Evolutionary conservation across 2,329 filamentous ascomycete genomes (phyloP).

Genomic region (Pyrenophora teres): DNA sequence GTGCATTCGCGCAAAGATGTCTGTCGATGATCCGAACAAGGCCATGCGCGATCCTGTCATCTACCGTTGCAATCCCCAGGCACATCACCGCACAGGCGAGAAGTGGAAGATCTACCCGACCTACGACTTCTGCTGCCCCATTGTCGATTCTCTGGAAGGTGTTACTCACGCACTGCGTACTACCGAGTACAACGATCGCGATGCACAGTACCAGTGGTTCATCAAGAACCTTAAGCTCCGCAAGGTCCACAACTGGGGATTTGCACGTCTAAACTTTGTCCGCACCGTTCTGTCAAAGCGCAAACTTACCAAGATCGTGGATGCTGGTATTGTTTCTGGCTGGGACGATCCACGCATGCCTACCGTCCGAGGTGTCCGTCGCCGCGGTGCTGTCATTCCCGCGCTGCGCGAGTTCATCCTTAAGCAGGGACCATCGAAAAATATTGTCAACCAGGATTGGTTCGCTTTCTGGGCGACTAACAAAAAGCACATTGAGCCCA

Average conservation of each 20-base stretch:
- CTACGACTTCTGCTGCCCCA: slow-evolving; percentile 84
- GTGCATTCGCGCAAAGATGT: slow-evolving; percentile 95
- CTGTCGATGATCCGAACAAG: slow-evolving; percentile 89
- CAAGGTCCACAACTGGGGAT: slow-evolving; percentile 83
- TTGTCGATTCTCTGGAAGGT: slow-evolving; percentile 79
- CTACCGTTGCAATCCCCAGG: slow-evolving; percentile 82
- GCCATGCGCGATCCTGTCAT: slow-evolving; percentile 96
- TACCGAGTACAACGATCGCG: slow-evolving; percentile 86
- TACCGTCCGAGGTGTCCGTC: slow-evolving; percentile 77
- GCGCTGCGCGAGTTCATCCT: slow-evolving; percentile 83
- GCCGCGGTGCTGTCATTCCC: slow-evolving; percentile 77
- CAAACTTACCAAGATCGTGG: slow-evolving; percentile 82
- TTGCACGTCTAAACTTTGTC: slow-evolving; percentile 83
- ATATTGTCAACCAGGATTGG: slow-evolving; percentile 86
- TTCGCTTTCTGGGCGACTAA: slow-evolving; percentile 63
- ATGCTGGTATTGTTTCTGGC: slow-evolving; percentile 74
- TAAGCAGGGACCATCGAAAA: slow-evolving; percentile 81
- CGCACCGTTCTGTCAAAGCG: slow-evolving; percentile 82
- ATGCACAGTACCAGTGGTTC: slow-evolving; percentile 88
- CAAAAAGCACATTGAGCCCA: slow-evolving; percentile 59
- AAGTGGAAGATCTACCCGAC: slow-evolving; percentile 87
- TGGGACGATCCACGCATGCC: slow-evolving; percentile 91
- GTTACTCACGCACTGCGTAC: slow-evolving; percentile 83
- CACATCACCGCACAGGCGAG: slow-evolving; percentile 77
- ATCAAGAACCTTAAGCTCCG: slow-evolving; percentile 73